phyloP scores from a whole-genome alignment of 441 rosid genomes.

The Populus tomentosa region DNA sequence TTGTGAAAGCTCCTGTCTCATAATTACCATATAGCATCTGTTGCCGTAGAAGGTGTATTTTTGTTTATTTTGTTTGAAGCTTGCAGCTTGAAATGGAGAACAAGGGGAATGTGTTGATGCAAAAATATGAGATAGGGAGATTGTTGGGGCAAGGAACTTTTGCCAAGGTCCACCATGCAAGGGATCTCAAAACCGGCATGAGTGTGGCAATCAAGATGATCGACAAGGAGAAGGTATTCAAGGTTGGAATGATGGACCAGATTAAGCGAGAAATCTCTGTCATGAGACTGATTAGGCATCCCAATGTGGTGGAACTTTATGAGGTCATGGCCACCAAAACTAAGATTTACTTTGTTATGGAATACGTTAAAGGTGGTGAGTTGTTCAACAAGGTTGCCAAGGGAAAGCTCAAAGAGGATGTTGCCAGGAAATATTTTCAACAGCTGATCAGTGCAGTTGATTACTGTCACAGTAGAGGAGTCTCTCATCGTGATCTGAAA shows the following conservation, averaged over 20 bases:
- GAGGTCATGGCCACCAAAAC: constrained; percentile 65
- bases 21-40: background rate
- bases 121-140: constrained; percentile 70
- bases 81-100: constrained; percentile 41
- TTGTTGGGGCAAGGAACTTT: constrained; percentile 58
- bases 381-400: constrained; percentile 69
- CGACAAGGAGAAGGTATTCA: constrained; percentile 43
- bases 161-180: too few relatives aligned
- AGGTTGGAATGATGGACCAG: constrained; percentile 62
- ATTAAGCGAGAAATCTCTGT: constrained; percentile 81
- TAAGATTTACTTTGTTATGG: constrained; percentile 85
- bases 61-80: background rate
- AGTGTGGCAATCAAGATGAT: constrained; percentile 3
- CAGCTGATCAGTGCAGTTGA: constrained; percentile 83
- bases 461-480: constrained; percentile 73
- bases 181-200: too few relatives aligned
- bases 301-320: constrained; percentile 51
- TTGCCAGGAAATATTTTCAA: constrained; percentile 62
- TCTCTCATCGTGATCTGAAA: constrained; percentile 79
- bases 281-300: constrained; percentile 71
- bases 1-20: background rate
- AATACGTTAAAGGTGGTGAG: constrained; percentile 81
- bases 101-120: constrained; percentile 62
- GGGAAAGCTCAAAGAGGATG: constrained; percentile 69
- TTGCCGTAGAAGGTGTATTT: background rate